Evolutionary conservation across 306 rosid genomes (phyloP), one percentile per base, ranked within the genome.

Genomic region (Ceratonia siliqua): DNA sequence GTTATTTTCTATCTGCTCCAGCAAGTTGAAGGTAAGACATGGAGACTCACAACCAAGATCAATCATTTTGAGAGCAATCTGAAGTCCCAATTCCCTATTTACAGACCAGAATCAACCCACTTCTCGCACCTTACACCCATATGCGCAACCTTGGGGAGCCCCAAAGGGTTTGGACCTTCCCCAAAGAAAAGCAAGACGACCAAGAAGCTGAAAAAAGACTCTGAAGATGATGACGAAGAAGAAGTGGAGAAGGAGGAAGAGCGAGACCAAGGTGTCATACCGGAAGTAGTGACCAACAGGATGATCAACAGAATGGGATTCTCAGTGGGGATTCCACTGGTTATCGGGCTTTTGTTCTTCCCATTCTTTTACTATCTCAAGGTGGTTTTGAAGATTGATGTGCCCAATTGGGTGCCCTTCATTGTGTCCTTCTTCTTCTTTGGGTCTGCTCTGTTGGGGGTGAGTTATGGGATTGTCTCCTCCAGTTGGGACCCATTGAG

Each of bases 381-480:
- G 79, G 96, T 89, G 61, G 97, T 81, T 3, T 33, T 89, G 79
- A 89, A 91, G 72, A 84, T 89, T 62, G 98, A 94, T 79, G 97
- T 94, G 52, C 97, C 98, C 22, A 84, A 87, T 42, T 91, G 98
- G 97, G 94, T 94, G n/a, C 97, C 98, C 27, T 88, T 91, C 84
- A 87, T 88, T 33, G 92, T 89, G 32, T 94, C 97, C 17, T 91
- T 91, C 82, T 59, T 91, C 57, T 94, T 91, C 91, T 91, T 88
- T 76, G 98, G 96, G 24, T 87, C 98, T 33, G 97, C 97, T 8
- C 70, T 94, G n/a, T 72, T 86, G 42, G 98, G 97, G 3, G 97
- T 94, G 49, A 94, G 98, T 78, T 94, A 94, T 80, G 98, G 97
- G 73, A 94, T 91, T 81, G 98, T 89, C 73, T 94, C 98, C 81